These are phyloP conservation scores for Colletotrichum truncatum DNA, from an alignment of 2,329 filamentous ascomycete species.

Conservation along the genomic window DNA sequence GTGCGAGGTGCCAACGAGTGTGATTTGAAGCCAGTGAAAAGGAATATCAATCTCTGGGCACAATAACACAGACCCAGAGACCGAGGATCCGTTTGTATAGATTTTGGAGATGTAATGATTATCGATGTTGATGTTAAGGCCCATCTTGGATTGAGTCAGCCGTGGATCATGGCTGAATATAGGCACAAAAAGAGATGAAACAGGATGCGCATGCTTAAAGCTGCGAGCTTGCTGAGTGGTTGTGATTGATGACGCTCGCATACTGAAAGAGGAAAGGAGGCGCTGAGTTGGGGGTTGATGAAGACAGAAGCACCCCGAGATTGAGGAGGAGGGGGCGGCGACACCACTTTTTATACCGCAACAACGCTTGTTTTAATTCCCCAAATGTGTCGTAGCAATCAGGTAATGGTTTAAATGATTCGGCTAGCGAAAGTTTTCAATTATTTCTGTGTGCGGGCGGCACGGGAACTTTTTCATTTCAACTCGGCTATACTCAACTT, in stretches of 20 bases:
- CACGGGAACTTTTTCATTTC: neutral
- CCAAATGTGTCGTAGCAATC: neutral
- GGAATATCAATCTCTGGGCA: slow-evolving; percentile 52
- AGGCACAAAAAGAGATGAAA: neutral
- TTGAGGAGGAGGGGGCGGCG: neutral
- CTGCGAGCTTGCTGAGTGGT: neutral
- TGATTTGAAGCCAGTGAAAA: slow-evolving; percentile 61
- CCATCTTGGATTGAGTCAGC: slow-evolving; percentile 34
- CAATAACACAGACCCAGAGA: slow-evolving; percentile 59
- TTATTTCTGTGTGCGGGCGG: neutral
- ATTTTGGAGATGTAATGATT: slow-evolving; percentile 63
- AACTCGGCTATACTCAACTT: slow-evolving; percentile 20
- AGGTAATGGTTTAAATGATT: neutral
- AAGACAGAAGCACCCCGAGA: neutral
- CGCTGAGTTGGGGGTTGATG: neutral
- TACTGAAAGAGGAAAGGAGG: neutral
- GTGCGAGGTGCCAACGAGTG: slow-evolving; percentile 59
- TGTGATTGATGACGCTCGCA: neutral
- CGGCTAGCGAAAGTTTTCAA: slow-evolving; percentile 1
- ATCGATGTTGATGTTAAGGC: slow-evolving; percentile 58
- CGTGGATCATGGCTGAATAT: slow-evolving; percentile 16
- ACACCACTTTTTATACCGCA: neutral
- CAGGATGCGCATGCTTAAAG: neutral
- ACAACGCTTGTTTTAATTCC: neutral
- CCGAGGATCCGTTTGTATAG: slow-evolving; percentile 61